phyloP scores from a whole-genome alignment of 805 yeast genomes.

The Martiniozyma abietophila region DNA sequence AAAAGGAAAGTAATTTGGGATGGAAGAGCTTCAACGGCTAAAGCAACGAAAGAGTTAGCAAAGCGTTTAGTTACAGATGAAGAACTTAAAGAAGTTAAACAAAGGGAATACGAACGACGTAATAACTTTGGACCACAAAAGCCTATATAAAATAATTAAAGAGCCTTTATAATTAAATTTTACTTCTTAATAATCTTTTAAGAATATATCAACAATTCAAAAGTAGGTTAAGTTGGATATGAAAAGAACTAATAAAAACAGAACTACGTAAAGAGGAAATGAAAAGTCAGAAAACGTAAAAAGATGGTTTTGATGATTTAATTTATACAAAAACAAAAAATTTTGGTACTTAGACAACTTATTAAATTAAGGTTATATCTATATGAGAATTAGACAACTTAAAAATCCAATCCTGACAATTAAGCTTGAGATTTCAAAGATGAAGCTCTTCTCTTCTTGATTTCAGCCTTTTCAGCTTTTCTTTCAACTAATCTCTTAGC shows the following conservation, averaged over 20 bases:
- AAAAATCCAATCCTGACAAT: slow-evolving; percentile 3
- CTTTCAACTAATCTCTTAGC: slow-evolving; percentile 98
- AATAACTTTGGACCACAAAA: no score
- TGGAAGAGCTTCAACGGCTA: slow-evolving; percentile 23
- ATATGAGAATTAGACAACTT: slow-evolving; percentile 2
- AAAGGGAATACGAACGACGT: no score
- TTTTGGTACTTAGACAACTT: slow-evolving; percentile 2
- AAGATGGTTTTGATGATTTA: no score
- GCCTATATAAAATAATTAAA: no score
- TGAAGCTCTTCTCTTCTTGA: slow-evolving; percentile 99
- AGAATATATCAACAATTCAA: background rate
- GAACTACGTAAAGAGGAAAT: no score
- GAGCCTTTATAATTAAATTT: slow-evolving; percentile 6
- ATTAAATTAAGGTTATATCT: slow-evolving; percentile 3
- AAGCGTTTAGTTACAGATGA: slow-evolving; percentile 13
- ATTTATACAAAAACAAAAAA: no score
- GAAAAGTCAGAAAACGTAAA: no score
- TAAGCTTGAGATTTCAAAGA: slow-evolving; percentile 71
- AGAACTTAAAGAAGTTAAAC: slow-evolving; percentile 22
- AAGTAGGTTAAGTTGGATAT: background rate
- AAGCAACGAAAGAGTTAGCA: slow-evolving; percentile 16
- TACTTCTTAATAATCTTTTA: background rate
- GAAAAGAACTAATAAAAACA: no score
- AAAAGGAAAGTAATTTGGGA: slow-evolving; percentile 27
- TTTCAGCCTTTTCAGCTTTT: slow-evolving; percentile 97